Conservation (phyloP, 2,329 filamentous ascomycete species). For the Kalaharituber pfeilii region DNA sequence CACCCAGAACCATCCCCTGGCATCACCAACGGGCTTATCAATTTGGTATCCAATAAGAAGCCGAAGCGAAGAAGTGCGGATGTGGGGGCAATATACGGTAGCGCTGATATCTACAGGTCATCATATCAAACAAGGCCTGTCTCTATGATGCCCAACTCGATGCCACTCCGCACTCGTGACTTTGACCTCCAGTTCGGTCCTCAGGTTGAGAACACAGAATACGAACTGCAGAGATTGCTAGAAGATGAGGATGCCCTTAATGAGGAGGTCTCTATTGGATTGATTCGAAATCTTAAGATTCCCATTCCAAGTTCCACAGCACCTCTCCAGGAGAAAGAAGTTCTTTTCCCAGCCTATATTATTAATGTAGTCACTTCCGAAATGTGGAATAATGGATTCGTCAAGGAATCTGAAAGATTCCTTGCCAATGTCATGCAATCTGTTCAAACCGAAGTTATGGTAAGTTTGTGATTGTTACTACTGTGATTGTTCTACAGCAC, state of each 20-base stretch:
- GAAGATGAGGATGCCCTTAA: slow-evolving; percentile 92
- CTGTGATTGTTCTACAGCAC: not conserved
- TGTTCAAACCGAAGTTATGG: slow-evolving; percentile 97
- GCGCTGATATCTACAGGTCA: slow-evolving; percentile 63
- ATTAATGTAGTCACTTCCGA: slow-evolving; percentile 98
- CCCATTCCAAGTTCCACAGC: slow-evolving; percentile 72
- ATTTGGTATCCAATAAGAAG: slow-evolving; percentile 92
- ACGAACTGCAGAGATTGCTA: slow-evolving; percentile 82
- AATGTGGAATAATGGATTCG: slow-evolving; percentile 99
- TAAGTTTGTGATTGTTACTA: slow-evolving; percentile 8
- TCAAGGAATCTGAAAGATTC: slow-evolving; percentile 98
- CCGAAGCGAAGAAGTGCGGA: slow-evolving; percentile 65
- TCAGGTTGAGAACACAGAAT: slow-evolving; percentile 75
- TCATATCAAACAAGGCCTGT: slow-evolving; percentile 89
- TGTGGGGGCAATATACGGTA: slow-evolving; percentile 24
- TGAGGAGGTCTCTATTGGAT: slow-evolving; percentile 87
- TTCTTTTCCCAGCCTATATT: slow-evolving; percentile 93
- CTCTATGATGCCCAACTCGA: slow-evolving; percentile 71
- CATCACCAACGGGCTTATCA: slow-evolving; percentile 64
- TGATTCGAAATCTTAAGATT: slow-evolving; percentile 94
- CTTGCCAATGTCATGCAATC: slow-evolving; percentile 99
- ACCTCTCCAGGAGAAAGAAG: slow-evolving; percentile 91
- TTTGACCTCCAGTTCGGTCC: slow-evolving; percentile 62
- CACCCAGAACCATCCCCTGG: slow-evolving; percentile 34
- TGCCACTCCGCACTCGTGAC: slow-evolving; percentile 48